phyloP scores from a whole-genome alignment of 2,329 filamentous ascomycete genomes.

The Triangularia setosa region DNA sequence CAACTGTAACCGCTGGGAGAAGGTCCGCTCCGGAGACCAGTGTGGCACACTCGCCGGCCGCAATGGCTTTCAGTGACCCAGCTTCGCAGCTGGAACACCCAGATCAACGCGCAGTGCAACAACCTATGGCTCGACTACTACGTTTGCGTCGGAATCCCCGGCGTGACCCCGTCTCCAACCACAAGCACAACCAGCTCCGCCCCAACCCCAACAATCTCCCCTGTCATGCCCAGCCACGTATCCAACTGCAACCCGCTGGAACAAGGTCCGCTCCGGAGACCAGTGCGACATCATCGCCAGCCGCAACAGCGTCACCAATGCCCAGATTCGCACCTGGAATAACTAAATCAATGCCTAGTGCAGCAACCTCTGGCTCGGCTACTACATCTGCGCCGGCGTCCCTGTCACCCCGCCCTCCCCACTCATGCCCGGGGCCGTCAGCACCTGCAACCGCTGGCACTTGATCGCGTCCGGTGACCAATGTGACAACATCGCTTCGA shows the following conservation, averaged over 20 bases:
- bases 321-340: background rate
- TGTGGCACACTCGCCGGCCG: background rate
- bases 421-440: constrained; percentile 7
- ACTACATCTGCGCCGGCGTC: background rate
- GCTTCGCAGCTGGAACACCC: constrained; percentile 1
- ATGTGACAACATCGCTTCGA: constrained; percentile 11
- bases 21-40: background rate
- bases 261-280: constrained; percentile 10
- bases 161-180: background rate
- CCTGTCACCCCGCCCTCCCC: background rate
- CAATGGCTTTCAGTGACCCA: background rate
- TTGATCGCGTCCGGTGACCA: constrained; percentile 13
- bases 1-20: constrained; percentile 1
- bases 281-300: background rate
- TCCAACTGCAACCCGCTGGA: constrained; percentile 17
- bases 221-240: constrained; percentile 21
- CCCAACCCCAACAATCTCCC: background rate
- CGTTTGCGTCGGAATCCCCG: constrained; percentile 1
- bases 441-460: constrained; percentile 17
- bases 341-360: background rate
- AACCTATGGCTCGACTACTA: constrained; percentile 3
- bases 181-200: background rate
- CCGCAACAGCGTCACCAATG: background rate
- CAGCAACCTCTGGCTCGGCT: background rate
- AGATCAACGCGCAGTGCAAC: background rate